Evolutionary conservation across 179 eudicot species (phyloP).

Genomic region (Amaranthus tricolor): DNA sequence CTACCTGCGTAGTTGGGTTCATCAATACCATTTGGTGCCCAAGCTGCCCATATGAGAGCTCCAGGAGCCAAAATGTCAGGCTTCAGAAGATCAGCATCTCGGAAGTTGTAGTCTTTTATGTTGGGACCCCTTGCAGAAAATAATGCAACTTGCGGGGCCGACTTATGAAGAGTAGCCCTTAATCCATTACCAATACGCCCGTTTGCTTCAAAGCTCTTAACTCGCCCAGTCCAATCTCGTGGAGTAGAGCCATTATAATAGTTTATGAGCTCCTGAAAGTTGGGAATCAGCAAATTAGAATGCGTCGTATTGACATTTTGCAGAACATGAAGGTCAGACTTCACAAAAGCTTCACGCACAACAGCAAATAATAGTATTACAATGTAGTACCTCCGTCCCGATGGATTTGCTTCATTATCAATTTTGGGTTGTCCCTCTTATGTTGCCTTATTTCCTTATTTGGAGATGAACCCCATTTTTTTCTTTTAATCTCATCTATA

Average conservation of each 20-base stretch:
- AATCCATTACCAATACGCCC: slow-evolving; percentile 73
- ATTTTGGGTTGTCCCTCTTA: no score
- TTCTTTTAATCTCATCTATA: no score
- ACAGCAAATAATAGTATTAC: neutral
- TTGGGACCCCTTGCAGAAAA: slow-evolving; percentile 86
- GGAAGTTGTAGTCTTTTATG: slow-evolving; percentile 71
- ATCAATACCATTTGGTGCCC: slow-evolving; percentile 93
- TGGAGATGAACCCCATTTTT: no score
- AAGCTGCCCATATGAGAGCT: slow-evolving; percentile 88
- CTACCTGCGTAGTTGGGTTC: slow-evolving; percentile 75
- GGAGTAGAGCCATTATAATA: slow-evolving; percentile 73
- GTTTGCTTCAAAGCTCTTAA: slow-evolving; percentile 61
- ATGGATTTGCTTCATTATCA: no score
- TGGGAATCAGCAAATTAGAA: neutral
- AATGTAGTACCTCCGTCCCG: no score
- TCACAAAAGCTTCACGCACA: neutral
- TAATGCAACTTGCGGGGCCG: slow-evolving; percentile 82
- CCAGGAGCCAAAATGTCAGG: slow-evolving; percentile 97
- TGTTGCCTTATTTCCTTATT: no score
- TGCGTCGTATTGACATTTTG: neutral
- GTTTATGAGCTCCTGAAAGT: slow-evolving; percentile 59
- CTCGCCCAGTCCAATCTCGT: slow-evolving; percentile 83
- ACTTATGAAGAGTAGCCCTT: slow-evolving; percentile 65
- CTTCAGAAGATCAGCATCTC: slow-evolving; percentile 85
- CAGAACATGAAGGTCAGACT: neutral